phyloP scores from a whole-genome alignment of 441 rosid species.

The Pelargonium australe region DNA sequence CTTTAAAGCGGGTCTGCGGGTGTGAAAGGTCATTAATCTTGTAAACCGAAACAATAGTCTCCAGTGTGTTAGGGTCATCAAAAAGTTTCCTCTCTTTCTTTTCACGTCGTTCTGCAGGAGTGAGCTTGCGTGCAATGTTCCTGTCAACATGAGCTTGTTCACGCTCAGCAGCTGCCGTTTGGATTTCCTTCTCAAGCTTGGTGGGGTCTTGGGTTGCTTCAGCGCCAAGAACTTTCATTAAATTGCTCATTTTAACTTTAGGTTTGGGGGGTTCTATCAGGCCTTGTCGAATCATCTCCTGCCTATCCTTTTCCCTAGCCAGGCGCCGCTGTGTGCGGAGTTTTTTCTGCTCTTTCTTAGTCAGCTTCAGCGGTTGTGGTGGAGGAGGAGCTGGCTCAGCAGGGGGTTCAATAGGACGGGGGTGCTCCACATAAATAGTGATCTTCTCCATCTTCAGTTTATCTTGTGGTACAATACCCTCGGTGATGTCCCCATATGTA shows the following conservation, averaged over 20 bases:
- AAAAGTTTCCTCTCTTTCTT: conserved; percentile 90
- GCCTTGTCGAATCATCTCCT: conserved; percentile 96
- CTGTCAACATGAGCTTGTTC: conserved; percentile 95
- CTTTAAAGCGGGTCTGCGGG: conserved; percentile 70
- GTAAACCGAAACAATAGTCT: conserved; percentile 80
- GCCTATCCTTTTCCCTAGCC: conserved; percentile 82
- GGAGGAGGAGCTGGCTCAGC: conserved; percentile 92
- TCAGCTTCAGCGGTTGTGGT: conserved; percentile 85
- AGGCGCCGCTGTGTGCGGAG: conserved; percentile 86
- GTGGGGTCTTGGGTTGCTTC: conserved; percentile 98
- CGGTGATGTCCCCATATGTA: conserved; percentile 40
- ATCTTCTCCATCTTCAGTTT: conserved; percentile 66
- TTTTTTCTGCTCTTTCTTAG: conserved; percentile 91
- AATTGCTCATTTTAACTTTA: conserved; percentile 87
- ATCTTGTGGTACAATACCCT: conserved; percentile 28
- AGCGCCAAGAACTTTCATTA: conserved; percentile 87
- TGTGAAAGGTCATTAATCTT: conserved; percentile 74
- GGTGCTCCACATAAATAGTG: conserved; percentile 77
- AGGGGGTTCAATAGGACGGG: conserved; percentile 86
- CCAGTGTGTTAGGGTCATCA: conserved; percentile 55
- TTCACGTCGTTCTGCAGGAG: conserved; percentile 88
- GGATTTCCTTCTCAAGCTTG: conserved; percentile 83
- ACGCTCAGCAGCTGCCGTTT: conserved; percentile 91
- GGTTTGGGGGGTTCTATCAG: conserved; percentile 83
- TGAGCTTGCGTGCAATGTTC: conserved; percentile 78